Evolutionary conservation across 108 stramenopile genomes (phyloP), one percentile per base, ranked within the genome.

Genomic region (Nitzschia sp.): DNA sequence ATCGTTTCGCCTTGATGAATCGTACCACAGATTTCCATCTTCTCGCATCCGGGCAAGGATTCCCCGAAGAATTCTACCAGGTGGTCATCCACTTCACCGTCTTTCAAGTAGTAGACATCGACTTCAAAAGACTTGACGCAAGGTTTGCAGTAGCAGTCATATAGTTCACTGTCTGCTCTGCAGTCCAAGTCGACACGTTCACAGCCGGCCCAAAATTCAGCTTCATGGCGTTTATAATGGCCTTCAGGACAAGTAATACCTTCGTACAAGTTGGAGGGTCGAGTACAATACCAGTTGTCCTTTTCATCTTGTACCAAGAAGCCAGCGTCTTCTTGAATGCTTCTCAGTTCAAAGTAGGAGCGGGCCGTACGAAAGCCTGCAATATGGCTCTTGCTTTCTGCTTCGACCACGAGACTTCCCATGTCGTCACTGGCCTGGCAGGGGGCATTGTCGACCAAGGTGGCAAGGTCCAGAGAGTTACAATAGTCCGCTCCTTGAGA

Each of bases 341-440:
- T 66, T 28, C 72, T 57, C 59, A 79, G n/a, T 45, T 71, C 54
- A 67, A 59, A 70, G 59, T 71, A 74, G 2, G 59, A 53, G 5
- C 69, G 26, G 2, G 78, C 64, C 3, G 78, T 45, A 32, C 56
- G 27, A 65, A 71, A 79, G 9, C 68, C 66, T 11, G 45, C 38
- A 36, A 68, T 68, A 11, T 49, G 34, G n/a, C 77, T 71, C 32
- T 71, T 28, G 19, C 30, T 8, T 51, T 29, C 29, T 8, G 70
- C 70, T 11, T 32, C 3, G 0, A 31, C 17, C 0, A 60, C 70
- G 2, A 49, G 2, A 1, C 11, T 17, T 8, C 60, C 46, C 15
- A 53, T 71, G 24, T 60, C 46, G 2, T 24, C 29, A 21, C 56
- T 68, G 27, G 56, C 29, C 26, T 58, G 56, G 46, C 68, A 68